These are phyloP conservation scores for Globisporangium spinosum DNA, from an alignment of 352 stramenopile species.

Conservation along the genomic window DNA sequence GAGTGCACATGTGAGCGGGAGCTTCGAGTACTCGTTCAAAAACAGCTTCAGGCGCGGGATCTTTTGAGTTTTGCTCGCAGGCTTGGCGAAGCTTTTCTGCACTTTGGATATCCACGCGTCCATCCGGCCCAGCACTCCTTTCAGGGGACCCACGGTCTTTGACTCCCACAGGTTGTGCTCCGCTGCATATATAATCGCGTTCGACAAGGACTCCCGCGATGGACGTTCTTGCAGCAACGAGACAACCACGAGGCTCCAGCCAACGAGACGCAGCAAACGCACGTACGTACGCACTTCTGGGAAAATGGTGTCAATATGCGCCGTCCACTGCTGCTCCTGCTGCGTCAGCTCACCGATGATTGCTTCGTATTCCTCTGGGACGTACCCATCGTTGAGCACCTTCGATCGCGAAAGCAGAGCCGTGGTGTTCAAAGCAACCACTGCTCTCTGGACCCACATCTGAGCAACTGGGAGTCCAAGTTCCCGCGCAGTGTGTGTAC, in stretches of 20 bases:
- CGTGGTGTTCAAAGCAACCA: constrained; percentile 52
- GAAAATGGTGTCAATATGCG: constrained; percentile 61
- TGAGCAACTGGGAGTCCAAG: constrained; percentile 55
- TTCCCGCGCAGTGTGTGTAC: constrained; percentile 61
- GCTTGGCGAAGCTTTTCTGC: constrained; percentile 75
- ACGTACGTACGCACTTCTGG: constrained; percentile 61
- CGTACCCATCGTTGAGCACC: constrained; percentile 32
- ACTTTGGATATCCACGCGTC: constrained; percentile 80
- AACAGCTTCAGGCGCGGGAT: constrained; percentile 59
- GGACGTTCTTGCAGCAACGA: constrained; percentile 74
- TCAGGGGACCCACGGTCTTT: constrained; percentile 58
- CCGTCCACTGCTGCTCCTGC: constrained; percentile 4
- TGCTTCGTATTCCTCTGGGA: constrained; percentile 45
- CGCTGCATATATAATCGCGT: constrained; percentile 57
- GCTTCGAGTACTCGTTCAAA: constrained; percentile 88
- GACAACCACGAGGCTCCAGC: constrained; percentile 73
- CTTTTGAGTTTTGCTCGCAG: constrained; percentile 52
- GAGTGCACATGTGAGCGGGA: constrained; percentile 65
- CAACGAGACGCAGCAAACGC: constrained; percentile 58
- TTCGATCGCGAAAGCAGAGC: constrained; percentile 30
- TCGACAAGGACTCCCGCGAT: constrained; percentile 52
- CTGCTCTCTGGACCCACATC: constrained; percentile 47
- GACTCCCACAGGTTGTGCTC: constrained; percentile 65
- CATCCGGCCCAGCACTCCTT: constrained; percentile 66
- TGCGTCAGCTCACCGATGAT: constrained; percentile 31